These are phyloP conservation scores for Kodamaea lidongshanica DNA, from an alignment of 805 yeast species.

Conservation along the genomic window DNA sequence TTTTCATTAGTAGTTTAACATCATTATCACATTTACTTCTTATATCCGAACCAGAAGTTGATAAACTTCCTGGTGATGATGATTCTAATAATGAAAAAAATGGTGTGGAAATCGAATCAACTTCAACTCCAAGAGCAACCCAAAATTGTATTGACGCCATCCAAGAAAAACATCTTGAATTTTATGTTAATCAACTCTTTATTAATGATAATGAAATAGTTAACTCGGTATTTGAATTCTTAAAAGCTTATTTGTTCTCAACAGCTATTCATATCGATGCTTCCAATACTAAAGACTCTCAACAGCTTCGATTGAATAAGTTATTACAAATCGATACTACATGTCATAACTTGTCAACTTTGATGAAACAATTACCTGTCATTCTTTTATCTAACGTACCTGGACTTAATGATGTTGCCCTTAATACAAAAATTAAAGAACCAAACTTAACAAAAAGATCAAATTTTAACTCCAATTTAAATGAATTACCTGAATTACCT, in stretches of 20 bases:
- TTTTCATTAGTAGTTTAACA: constrained; percentile 64
- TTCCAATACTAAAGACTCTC: constrained; percentile 26
- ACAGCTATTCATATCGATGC: constrained; percentile 38
- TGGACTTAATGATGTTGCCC: constrained; percentile 19
- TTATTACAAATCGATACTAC: constrained; percentile 46
- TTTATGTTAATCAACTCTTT: constrained; percentile 52
- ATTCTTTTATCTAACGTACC: constrained; percentile 38
- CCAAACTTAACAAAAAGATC: constrained; percentile 49
- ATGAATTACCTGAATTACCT: constrained; percentile 56
- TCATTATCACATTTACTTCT: constrained; percentile 73
- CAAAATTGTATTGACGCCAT: constrained; percentile 38
- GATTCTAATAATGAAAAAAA: constrained; percentile 9
- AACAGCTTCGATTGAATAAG: constrained; percentile 38
- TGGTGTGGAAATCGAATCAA: constrained; percentile 10
- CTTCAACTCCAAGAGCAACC: constrained; percentile 10
- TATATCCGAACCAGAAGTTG: constrained; percentile 34
- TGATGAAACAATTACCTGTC: constrained; percentile 57
- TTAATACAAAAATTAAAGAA: constrained; percentile 1
- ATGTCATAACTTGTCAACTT: constrained; percentile 43
- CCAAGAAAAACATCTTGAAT: constrained; percentile 38
- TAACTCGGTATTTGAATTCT: constrained; percentile 69
- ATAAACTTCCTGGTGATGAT: constrained; percentile 17
- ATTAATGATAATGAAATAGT: constrained; percentile 68
- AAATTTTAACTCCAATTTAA: constrained; percentile 44
- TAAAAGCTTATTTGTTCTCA: constrained; percentile 72